These are phyloP conservation scores for Phanerochaete carnosa DNA, from an alignment of 768 basidiomycete species.

Conservation along the genomic window DNA sequence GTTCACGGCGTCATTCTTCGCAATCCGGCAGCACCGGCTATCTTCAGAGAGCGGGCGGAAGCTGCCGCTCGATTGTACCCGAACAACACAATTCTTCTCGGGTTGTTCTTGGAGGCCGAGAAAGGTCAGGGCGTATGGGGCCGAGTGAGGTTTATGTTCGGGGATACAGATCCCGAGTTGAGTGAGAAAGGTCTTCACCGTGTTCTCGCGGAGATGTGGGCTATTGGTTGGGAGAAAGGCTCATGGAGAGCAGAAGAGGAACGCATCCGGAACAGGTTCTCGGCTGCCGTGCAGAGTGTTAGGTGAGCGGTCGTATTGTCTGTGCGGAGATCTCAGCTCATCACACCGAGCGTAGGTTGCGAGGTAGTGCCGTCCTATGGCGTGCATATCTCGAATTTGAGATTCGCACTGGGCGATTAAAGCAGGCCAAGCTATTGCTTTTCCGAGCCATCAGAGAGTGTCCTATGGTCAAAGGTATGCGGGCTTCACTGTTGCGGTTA, in stretches of 20 bases:
- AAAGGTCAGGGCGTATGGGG: slow-evolving; percentile 81
- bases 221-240: slow-evolving; percentile 74
- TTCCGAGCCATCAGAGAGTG: slow-evolving; percentile 74
- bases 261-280: slow-evolving; percentile 61
- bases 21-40: slow-evolving; percentile 52
- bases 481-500: background rate
- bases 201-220: slow-evolving; percentile 70
- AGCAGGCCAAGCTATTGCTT: slow-evolving; percentile 68
- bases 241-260: slow-evolving; percentile 71
- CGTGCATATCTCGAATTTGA: slow-evolving; percentile 75
- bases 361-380: slow-evolving; percentile 67
- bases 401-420: slow-evolving; percentile 54
- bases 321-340: background rate
- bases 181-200: slow-evolving; percentile 53
- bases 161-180: slow-evolving; percentile 32
- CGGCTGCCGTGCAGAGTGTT: slow-evolving; percentile 59
- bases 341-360: slow-evolving; percentile 46
- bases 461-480: slow-evolving; percentile 70
- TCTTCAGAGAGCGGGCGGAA: slow-evolving; percentile 56
- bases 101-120: slow-evolving; percentile 73
- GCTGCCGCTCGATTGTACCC: slow-evolving; percentile 57
- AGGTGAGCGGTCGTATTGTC: slow-evolving; percentile 43
- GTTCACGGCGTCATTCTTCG: slow-evolving; percentile 52
- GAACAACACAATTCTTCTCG: slow-evolving; percentile 68
- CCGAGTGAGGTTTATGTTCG: slow-evolving; percentile 53